phyloP scores from a whole-genome alignment of 371 early-diverging fungal genomes.

The Mucor sp. region DNA sequence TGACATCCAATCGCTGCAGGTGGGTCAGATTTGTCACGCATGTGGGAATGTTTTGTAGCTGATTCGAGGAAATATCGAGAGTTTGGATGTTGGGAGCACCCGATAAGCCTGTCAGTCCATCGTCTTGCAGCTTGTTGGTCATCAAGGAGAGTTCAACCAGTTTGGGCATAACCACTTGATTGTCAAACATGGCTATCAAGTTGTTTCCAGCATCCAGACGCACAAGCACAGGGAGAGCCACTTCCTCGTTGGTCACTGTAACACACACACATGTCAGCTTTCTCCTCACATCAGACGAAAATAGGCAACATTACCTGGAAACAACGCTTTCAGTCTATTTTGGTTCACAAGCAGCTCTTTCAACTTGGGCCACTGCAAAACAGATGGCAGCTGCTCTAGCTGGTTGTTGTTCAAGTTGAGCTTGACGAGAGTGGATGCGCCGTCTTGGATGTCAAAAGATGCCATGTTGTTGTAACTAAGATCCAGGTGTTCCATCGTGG shows the following conservation, averaged over 20 bases:
- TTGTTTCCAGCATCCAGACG: conserved; percentile 66
- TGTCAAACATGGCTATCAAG: conserved; percentile 25
- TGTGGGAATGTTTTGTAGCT: conserved; percentile 54
- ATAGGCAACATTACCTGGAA: conserved; percentile 19
- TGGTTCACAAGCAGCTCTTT: conserved; percentile 53
- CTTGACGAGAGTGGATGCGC: conserved; percentile 20
- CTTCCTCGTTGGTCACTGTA: conserved; percentile 1
- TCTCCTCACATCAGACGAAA: background rate
- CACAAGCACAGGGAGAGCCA: conserved; percentile 41
- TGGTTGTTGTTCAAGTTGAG: conserved; percentile 60
- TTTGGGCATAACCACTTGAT: conserved; percentile 40
- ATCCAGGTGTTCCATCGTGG: conserved; percentile 57
- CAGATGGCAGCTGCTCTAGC: conserved; percentile 48
- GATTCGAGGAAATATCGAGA: conserved; percentile 69
- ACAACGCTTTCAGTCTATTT: conserved; percentile 41
- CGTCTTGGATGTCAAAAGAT: background rate
- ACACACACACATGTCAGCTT: background rate
- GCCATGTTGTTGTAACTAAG: conserved; percentile 64
- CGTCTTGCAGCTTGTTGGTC: conserved; percentile 44
- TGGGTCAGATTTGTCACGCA: conserved; percentile 42
- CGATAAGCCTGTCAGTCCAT: conserved; percentile 16
- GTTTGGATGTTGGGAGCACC: conserved; percentile 53
- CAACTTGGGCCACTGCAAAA: conserved; percentile 41
- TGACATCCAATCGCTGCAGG: conserved; percentile 63
- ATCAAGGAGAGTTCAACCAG: conserved; percentile 61